Evolutionary conservation across 768 basidiomycete genomes (phyloP).

Genomic region (Artomyces pyxidatus): DNA sequence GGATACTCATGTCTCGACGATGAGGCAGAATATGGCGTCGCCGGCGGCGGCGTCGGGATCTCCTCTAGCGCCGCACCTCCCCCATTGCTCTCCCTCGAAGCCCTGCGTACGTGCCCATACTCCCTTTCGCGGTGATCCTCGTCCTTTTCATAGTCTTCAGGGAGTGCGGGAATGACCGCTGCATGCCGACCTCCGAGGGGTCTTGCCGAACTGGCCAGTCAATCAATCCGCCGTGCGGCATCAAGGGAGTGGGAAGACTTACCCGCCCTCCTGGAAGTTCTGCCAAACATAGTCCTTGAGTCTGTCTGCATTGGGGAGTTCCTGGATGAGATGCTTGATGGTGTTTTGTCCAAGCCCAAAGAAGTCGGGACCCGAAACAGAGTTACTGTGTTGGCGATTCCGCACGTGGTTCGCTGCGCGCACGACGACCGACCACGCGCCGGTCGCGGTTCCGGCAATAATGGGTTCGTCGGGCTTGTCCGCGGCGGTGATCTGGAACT

Average conservation of each 20-base stretch:
- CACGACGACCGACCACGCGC: slow-evolving; percentile 80
- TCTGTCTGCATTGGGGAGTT: slow-evolving; percentile 63
- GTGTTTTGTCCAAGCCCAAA: slow-evolving; percentile 83
- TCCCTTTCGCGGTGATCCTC: slow-evolving; percentile 6
- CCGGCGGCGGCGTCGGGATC: slow-evolving; percentile 10
- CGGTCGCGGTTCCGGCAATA: slow-evolving; percentile 81
- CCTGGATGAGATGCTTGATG: slow-evolving; percentile 87
- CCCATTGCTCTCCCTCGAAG: slow-evolving; percentile 12
- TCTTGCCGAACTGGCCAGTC: slow-evolving; percentile 30
- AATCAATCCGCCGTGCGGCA: slow-evolving; percentile 11
- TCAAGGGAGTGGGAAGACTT: slow-evolving; percentile 27
- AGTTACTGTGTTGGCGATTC: slow-evolving; percentile 77
- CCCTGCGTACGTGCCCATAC: slow-evolving; percentile 9
- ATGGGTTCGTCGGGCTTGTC: slow-evolving; percentile 66
- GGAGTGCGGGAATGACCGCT: slow-evolving; percentile 71
- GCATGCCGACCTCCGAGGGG: slow-evolving; percentile 77
- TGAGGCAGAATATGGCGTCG: slow-evolving; percentile 3
- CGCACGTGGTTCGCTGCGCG: slow-evolving; percentile 76
- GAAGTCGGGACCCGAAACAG: slow-evolving; percentile 84
- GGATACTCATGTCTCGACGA: slow-evolving; percentile 10
- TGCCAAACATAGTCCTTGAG: slow-evolving; percentile 83
- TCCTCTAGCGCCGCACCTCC: slow-evolving; percentile 7
- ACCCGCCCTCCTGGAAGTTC: slow-evolving; percentile 80
- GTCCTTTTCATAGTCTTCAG: slow-evolving; percentile 53
- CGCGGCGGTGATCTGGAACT: slow-evolving; percentile 74